phyloP scores from a whole-genome alignment of 306 rosid genomes.

The Luffa acutangula region DNA sequence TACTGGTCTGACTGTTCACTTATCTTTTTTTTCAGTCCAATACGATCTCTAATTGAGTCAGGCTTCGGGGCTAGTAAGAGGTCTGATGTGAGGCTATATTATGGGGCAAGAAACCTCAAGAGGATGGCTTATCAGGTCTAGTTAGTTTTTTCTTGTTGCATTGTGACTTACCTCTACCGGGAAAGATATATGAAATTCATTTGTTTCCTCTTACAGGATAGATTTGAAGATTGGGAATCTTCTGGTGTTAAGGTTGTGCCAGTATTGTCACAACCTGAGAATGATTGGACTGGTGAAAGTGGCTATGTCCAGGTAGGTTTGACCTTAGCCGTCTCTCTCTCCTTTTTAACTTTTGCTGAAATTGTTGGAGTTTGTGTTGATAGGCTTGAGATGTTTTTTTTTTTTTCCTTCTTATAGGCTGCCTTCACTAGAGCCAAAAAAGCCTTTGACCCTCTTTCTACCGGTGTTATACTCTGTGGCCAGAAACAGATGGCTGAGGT shows the following conservation, averaged over 20 bases:
- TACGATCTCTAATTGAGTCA: constrained; percentile 77
- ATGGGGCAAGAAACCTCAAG: constrained; percentile 80
- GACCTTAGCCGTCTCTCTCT: background rate
- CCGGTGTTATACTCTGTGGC: constrained; percentile 77
- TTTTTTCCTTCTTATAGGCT: constrained; percentile 35
- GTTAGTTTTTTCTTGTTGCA: constrained; percentile 6
- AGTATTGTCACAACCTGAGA: constrained; percentile 80
- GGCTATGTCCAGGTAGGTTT: constrained; percentile 80
- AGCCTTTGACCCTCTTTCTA: constrained; percentile 46
- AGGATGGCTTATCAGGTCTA: constrained; percentile 96
- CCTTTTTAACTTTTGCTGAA: background rate
- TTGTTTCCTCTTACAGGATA: constrained; percentile 46
- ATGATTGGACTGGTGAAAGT: constrained; percentile 64
- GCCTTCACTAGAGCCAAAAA: constrained; percentile 69
- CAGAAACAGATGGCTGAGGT: constrained; percentile 97
- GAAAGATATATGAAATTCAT: background rate
- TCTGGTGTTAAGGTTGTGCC: constrained; percentile 83
- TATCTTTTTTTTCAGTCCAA: constrained; percentile 49
- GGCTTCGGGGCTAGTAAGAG: constrained; percentile 60
- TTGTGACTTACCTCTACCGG: background rate
- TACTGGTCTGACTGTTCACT: background rate
- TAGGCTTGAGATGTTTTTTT: background rate
- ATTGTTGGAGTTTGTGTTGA: background rate
- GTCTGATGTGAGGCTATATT: constrained; percentile 74
- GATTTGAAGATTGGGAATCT: constrained; percentile 86